Percentiles rank a stretch among this genome's conserved stretches.
Conservation (phyloP, 2,329 filamentous ascomycete genomes). For the Anisogramma anomala region DNA sequence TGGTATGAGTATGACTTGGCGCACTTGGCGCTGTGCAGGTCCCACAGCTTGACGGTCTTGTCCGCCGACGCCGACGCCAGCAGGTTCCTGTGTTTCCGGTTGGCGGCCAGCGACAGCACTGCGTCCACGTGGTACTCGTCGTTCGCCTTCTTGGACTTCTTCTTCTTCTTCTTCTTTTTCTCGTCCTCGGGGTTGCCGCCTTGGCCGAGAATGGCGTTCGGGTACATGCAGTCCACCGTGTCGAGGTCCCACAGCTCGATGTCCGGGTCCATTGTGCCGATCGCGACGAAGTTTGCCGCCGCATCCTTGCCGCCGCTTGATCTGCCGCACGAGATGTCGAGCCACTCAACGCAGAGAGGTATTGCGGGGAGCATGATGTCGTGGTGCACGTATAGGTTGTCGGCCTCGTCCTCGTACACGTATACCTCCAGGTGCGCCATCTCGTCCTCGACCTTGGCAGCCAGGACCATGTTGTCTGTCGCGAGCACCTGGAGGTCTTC, state of each 20-base stretch:
- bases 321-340: slow-evolving; percentile 81
- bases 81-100: slow-evolving; percentile 86
- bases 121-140: slow-evolving; percentile 90
- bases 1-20: slow-evolving; percentile 94
- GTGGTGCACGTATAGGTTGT: slow-evolving; percentile 98
- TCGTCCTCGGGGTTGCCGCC: slow-evolving; percentile 42
- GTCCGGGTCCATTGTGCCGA: slow-evolving; percentile 95
- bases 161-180: slow-evolving; percentile 77
- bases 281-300: slow-evolving; percentile 80
- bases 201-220: slow-evolving; percentile 87
- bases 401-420: slow-evolving; percentile 87
- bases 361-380: slow-evolving; percentile 98
- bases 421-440: slow-evolving; percentile 94
- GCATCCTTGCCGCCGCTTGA: slow-evolving; percentile 47
- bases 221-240: slow-evolving; percentile 94
- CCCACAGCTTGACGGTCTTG: slow-evolving; percentile 96
- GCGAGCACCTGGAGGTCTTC: slow-evolving; percentile 89
- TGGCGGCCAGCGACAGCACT: slow-evolving; percentile 80
- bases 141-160: slow-evolving; percentile 80
- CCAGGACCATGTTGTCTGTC: slow-evolving; percentile 84
- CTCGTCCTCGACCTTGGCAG: slow-evolving; percentile 92
- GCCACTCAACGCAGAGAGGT: slow-evolving; percentile 89
- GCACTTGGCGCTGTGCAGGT: slow-evolving; percentile 80
- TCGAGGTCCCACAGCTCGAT: slow-evolving; percentile 99
- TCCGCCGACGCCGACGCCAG: slow-evolving; percentile 92